These are phyloP conservation scores for Gaertneriomyces semiglobifer DNA, from an alignment of 192 early-diverging fungal species.

Conservation along the genomic window DNA sequence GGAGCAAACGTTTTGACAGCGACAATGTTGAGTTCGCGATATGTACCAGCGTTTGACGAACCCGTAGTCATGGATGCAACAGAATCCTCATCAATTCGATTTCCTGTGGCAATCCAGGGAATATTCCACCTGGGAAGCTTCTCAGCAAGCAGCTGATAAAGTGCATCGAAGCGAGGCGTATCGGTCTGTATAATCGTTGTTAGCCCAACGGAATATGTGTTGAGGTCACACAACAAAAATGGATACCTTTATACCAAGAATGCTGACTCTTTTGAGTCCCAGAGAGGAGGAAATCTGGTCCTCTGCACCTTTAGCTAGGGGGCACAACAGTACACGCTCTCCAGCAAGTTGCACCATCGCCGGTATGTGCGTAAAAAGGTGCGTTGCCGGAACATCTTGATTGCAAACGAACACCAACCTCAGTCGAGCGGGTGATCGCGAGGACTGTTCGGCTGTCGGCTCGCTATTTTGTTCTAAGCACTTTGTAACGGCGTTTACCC, in stretches of 20 bases:
- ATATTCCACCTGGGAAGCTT: too few relatives aligned
- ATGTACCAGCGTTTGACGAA: too few relatives aligned
- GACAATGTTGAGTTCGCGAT: too few relatives aligned
- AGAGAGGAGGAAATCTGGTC: slow-evolving; percentile 14
- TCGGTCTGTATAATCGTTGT: too few relatives aligned
- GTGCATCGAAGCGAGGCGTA: too few relatives aligned
- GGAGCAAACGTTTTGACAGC: too few relatives aligned
- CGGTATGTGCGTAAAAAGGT: slow-evolving; percentile 37
- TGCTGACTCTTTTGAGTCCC: slow-evolving; percentile 24
- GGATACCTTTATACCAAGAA: slow-evolving; percentile 31
- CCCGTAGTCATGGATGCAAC: too few relatives aligned
- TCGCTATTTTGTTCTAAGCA: background rate
- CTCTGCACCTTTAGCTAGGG: slow-evolving; percentile 33
- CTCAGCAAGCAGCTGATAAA: too few relatives aligned
- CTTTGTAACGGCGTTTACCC: slow-evolving; percentile 12
- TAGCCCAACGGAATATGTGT: too few relatives aligned
- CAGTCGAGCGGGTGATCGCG: background rate
- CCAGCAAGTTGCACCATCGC: slow-evolving; percentile 25
- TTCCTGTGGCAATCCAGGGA: too few relatives aligned
- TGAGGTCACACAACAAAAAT: background rate
- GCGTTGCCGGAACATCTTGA: slow-evolving; percentile 20
- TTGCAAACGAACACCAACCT: slow-evolving; percentile 31
- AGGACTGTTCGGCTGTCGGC: background rate
- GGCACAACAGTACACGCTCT: slow-evolving; percentile 6
- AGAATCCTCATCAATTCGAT: too few relatives aligned